phyloP scores from a whole-genome alignment of 495 filamentous ascomycete genomes.

The Penicillium tannophilum region DNA sequence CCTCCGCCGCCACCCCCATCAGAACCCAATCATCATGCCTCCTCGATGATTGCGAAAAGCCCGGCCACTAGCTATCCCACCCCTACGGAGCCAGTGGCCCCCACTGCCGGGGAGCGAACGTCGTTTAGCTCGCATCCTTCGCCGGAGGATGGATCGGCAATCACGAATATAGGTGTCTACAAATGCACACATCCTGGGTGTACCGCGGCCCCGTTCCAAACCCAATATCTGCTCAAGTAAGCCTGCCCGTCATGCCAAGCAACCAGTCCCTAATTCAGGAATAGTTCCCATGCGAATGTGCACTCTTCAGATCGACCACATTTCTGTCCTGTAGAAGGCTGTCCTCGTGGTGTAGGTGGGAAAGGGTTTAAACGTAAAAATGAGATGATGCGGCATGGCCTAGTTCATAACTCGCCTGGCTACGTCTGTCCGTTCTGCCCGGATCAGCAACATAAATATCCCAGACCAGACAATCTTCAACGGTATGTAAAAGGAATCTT shows the following conservation, averaged over 20 bases:
- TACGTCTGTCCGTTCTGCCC: conserved; percentile 98
- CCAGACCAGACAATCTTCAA: conserved; percentile 95
- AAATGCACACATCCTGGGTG: conserved; percentile 75
- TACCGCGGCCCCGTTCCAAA: conserved; percentile 85
- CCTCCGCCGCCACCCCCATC: conserved; percentile 8
- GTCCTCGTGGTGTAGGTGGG: conserved; percentile 76
- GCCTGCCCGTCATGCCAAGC: conserved; percentile 20
- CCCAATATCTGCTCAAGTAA: conserved; percentile 81
- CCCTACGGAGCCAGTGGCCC: conserved; percentile 39
- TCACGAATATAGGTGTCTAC: conserved; percentile 40
- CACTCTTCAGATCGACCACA: conserved; percentile 89
- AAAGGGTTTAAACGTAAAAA: conserved; percentile 99
- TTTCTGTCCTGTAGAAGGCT: conserved; percentile 83
- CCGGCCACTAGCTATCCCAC: conserved; percentile 46
- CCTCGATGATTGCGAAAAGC: conserved; percentile 35
- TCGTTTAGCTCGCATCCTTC: conserved; percentile 25
- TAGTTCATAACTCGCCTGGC: conserved; percentile 93
- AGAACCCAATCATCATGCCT: conserved; percentile 10
- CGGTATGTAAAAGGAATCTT: conserved; percentile 56
- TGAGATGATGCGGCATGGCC: conserved; percentile 96
- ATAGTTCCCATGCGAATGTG: conserved; percentile 95
- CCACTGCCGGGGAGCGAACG: conserved; percentile 25
- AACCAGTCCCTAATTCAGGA: neutral
- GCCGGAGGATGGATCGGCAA: conserved; percentile 23
- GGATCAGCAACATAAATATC: conserved; percentile 94